These are phyloP conservation scores for Colletotrichum echinochloae DNA, from an alignment of 2,329 filamentous ascomycete genomes.

Conservation along the genomic window DNA sequence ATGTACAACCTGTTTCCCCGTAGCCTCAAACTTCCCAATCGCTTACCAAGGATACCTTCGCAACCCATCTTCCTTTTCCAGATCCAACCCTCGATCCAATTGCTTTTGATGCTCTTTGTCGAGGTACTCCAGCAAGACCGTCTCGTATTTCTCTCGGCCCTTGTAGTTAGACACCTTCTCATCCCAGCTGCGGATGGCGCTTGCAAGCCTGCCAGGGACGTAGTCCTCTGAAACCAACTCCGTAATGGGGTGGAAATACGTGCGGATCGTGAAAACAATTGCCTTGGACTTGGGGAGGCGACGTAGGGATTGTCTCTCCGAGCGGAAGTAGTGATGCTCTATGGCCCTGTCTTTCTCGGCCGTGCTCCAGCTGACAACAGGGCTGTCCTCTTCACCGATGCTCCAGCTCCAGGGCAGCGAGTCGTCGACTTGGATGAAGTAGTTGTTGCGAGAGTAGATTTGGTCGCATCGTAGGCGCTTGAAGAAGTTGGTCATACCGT, in stretches of 20 bases:
- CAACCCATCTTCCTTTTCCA: slow-evolving; percentile 70
- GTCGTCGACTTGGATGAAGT: slow-evolving; percentile 90
- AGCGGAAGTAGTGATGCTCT: slow-evolving; percentile 80
- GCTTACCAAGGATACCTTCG: slow-evolving; percentile 70
- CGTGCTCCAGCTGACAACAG: slow-evolving; percentile 76
- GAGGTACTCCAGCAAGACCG: slow-evolving; percentile 80
- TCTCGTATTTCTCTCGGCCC: slow-evolving; percentile 78
- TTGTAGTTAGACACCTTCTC: slow-evolving; percentile 83
- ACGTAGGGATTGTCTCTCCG: slow-evolving; percentile 78
- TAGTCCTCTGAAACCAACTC: slow-evolving; percentile 78
- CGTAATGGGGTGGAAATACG: slow-evolving; percentile 80
- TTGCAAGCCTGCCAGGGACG: slow-evolving; percentile 82
- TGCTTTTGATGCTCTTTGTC: slow-evolving; percentile 82
- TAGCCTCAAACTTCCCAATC: background rate
- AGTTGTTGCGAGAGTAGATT: slow-evolving; percentile 78
- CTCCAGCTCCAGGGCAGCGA: slow-evolving; percentile 79
- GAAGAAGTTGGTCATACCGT: slow-evolving; percentile 87
- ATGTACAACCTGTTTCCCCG: too few species aligned
- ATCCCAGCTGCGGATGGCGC: slow-evolving; percentile 84
- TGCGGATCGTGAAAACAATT: slow-evolving; percentile 81
- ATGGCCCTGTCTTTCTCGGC: slow-evolving; percentile 81
- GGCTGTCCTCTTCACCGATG: slow-evolving; percentile 78
- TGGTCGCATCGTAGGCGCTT: slow-evolving; percentile 75
- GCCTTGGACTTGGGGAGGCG: slow-evolving; percentile 69
- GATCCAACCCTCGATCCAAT: slow-evolving; percentile 72